Conservation (phyloP, 441 rosid genomes). For the Adansonia gregorii region DNA sequence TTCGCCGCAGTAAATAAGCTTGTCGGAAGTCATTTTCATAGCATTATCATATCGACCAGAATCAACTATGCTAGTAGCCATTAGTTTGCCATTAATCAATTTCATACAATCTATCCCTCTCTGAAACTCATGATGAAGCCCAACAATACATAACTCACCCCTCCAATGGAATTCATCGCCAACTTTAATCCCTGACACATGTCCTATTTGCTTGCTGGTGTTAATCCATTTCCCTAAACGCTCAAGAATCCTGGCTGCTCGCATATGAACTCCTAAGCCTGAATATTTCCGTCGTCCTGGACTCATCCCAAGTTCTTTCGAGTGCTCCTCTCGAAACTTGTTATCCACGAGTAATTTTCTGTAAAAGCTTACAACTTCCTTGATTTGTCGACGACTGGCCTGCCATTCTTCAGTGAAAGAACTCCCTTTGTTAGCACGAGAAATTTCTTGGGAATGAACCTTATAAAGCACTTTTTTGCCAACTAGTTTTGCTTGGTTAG, state of each 20-base stretch:
- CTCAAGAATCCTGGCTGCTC: background rate
- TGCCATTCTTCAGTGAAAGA: background rate
- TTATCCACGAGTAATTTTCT: background rate
- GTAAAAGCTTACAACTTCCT: background rate
- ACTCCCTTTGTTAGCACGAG: background rate
- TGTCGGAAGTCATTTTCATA: background rate
- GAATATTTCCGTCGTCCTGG: background rate
- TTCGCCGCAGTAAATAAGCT: constrained; percentile 32
- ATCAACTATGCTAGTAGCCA: constrained; percentile 34
- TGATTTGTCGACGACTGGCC: background rate
- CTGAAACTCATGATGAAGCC: constrained; percentile 30
- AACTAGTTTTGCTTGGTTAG: background rate
- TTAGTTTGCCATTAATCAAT: background rate
- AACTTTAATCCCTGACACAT: constrained; percentile 31
- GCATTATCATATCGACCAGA: constrained; percentile 33
- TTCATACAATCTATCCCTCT: constrained; percentile 32
- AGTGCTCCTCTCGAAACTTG: background rate
- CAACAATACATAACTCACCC: constrained; percentile 29
- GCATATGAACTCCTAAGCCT: background rate
- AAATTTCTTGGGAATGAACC: background rate
- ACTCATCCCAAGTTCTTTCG: background rate
- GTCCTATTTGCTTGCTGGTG: constrained; percentile 21
- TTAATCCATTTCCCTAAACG: constrained; percentile 23
- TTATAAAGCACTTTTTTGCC: background rate
- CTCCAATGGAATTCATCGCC: constrained; percentile 36